Conservation (phyloP, 2,329 filamentous ascomycete species). For the Chaetomium sp. region DNA sequence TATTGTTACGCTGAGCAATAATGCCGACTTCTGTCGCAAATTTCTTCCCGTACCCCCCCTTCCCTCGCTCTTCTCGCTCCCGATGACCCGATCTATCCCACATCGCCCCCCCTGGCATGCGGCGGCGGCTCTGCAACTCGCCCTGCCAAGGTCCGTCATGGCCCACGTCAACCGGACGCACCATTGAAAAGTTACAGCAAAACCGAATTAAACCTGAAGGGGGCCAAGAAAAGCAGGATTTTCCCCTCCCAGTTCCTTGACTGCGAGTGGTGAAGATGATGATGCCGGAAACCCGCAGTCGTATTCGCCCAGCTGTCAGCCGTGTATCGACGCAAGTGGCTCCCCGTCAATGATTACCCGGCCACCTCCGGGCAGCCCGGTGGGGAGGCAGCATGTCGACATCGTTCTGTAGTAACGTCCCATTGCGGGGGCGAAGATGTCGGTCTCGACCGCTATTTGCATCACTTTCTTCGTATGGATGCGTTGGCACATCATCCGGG, state of each 20-base stretch:
- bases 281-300: not conserved
- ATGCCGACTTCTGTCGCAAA: slow-evolving; percentile 20
- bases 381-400: not conserved
- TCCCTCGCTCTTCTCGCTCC: not conserved
- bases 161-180: not conserved
- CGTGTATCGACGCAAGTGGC: not conserved
- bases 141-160: slow-evolving; percentile 9
- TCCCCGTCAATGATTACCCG: not conserved
- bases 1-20: slow-evolving; percentile 21
- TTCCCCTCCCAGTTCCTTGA: not conserved
- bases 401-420: not conserved
- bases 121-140: not conserved
- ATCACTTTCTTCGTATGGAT: not conserved
- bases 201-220: not conserved
- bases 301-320: slow-evolving; percentile 3
- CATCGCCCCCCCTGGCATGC: not conserved
- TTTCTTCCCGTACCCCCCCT: not conserved
- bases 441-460: not conserved
- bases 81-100: not conserved
- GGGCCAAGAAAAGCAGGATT: slow-evolving; percentile 14
- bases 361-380: not conserved
- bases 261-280: not conserved
- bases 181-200: not conserved
- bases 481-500: not conserved
- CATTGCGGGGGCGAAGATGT: not conserved